phyloP scores from a whole-genome alignment of 306 rosid genomes.

The Heteromeles arbutifolia region DNA sequence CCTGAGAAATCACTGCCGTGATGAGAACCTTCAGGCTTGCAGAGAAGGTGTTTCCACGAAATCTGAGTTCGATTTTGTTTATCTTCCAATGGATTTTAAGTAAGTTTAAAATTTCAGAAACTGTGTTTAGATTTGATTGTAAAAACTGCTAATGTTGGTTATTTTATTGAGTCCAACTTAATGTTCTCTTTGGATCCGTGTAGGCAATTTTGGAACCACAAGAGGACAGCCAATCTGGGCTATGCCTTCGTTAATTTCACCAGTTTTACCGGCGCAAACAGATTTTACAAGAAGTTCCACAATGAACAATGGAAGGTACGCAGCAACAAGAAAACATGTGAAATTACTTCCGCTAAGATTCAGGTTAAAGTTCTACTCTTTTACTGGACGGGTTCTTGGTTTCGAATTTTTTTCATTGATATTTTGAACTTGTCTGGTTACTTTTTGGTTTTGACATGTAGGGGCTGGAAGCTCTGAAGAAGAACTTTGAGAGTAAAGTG shows the following conservation, averaged over 20 bases:
- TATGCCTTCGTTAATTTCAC: slow-evolving; percentile 4
- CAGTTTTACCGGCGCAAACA: not conserved
- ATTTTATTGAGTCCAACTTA: not conserved
- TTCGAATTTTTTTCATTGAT: not conserved
- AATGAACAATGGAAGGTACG: not conserved
- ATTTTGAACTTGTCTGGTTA: not conserved
- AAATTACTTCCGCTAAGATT: not conserved
- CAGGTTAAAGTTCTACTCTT: not conserved
- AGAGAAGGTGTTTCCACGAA: not conserved
- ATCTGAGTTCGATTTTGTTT: slow-evolving; percentile 19
- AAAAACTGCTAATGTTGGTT: not conserved
- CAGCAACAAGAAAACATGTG: not conserved
- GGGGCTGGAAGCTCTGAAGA: not conserved
- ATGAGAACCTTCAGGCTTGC: not conserved
- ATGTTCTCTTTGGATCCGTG: not conserved
- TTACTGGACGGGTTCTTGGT: too few species aligned
- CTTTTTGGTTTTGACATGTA: not conserved
- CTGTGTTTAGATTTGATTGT: not conserved
- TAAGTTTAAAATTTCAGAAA: not conserved
- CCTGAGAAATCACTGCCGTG: slow-evolving; percentile 5
- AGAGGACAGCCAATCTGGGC: not conserved
- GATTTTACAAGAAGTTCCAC: not conserved
- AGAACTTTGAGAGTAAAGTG: not conserved
- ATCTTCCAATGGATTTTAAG: slow-evolving; percentile 26
- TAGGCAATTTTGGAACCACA: not conserved